Base-by-base conservation (phyloP, 1,139 yeast genomes). In the Meyerozyma athensensis region DNA sequence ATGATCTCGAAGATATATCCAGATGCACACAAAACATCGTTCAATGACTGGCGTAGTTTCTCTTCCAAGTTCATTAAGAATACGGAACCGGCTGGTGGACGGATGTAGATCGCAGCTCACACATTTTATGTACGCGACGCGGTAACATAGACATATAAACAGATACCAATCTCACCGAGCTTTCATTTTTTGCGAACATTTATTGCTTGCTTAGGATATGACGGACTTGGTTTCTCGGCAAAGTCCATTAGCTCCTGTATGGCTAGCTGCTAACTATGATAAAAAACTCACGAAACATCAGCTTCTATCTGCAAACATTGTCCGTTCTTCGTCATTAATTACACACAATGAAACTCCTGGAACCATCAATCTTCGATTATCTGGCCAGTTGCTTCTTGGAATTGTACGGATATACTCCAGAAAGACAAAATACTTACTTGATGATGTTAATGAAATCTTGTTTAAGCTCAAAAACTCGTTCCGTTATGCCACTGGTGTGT, bases 231-330 rank as follows among this genome's bases (percentile, higher is more conserved):
- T 79, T 18, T 65, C 85, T 7, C 79, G 76, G 44, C 82, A 82
- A 54, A 94, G 95, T 3, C 95, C 96, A 2, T 65, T 89, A 49
- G 95, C 95, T 5, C 85, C 83, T 48, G 92, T 87, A 12, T 90
- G 97, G 97, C 72, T 90, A 39, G 97, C 97, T 3, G 92, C 96
- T 23, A 89, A 86, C 56, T 74, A 86, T 60, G 95, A 86, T 50
- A 79, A 81, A 52, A 85, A 84, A 50, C 72, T 90, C 34, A 74
- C 95, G 34, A 85, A 86, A 54, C 79, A 77, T 41, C 92, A 89
- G 54, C 72, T 85, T 36, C 64, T 87, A 37, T 80, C 76, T 50
- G 80, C 96, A 17, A 77, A 84, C 53, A 81, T 90, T 43, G 59
- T 75, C 13, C 74, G 80, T 44, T 82, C 95, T 1, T 80, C 89